Evolutionary conservation across 495 filamentous ascomycete genomes (phyloP), one percentile per base, ranked within the genome.

Genomic region (Talaromyces wortmannii): DNA sequence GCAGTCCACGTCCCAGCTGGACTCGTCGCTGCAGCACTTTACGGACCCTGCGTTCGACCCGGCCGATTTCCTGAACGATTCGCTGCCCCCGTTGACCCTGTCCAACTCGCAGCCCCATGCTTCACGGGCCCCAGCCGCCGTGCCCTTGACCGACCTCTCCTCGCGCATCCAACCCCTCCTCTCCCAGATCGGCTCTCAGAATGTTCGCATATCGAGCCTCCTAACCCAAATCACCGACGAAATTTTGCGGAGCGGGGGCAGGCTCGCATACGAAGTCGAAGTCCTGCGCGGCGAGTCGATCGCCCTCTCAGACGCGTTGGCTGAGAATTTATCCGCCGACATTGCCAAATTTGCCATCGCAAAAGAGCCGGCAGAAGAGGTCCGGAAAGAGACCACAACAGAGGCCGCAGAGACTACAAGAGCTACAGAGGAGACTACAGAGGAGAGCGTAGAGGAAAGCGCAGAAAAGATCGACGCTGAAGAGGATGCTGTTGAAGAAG

Each of bases 231-330:
- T 97, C 54, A 97, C 92, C 12, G 92, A 97, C 64, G 94, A 97
- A 59, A 97, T 98, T 56, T 76, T 98, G 16, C 83, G 94, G 47
- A 86, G 89, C 59, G 87, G 90, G 18, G 84, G 87, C 56, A 81
- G 95, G 8, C 76, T 98, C 17, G 89, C 91, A 29, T 98, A 98
- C 69, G 90, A 97, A 62, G 92, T 98, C 7, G 94, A 98, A 64
- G 81, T 97, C 7, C 70, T 98, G 7, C 84, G 91, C 6, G 92
- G 92, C 51, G 94, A 97, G 64, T 84, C 90, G 0, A 75, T 89
- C 15, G 79, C 83, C 31, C 68, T 96, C 45, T 84, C 86, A 0
- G 91, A 96, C 58, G 74, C 86, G 6, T 70, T 98, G 56, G 82
- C 83, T 0, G 89, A 92, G 56, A 75, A 76, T 0, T 68, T 96